Conservation (phyloP, 345 rosid species). For the Brassica incana region DNA sequence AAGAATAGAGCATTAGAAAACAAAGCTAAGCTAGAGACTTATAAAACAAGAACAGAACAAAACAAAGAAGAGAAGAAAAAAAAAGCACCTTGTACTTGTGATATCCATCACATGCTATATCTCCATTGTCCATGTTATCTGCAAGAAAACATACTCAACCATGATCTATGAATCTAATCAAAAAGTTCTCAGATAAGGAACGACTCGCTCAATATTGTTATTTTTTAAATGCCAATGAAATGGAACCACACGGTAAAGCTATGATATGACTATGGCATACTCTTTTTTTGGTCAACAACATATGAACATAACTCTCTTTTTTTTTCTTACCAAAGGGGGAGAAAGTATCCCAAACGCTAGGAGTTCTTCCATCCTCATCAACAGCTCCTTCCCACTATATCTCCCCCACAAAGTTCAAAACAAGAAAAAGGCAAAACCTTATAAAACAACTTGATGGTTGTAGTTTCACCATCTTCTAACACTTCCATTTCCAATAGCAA, state of each 20-base stretch:
- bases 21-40: background rate
- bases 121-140: conserved; percentile 46
- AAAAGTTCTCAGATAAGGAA: background rate
- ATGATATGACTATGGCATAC: background rate
- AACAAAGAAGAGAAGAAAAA: background rate
- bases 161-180: background rate
- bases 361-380: conserved; percentile 55
- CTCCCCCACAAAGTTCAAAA: background rate
- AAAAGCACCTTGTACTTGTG: conserved; percentile 60
- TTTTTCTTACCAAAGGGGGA: conserved; percentile 42
- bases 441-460: background rate
- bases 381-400: conserved; percentile 50
- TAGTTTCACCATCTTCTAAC: background rate
- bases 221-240: background rate
- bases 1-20: background rate
- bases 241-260: background rate
- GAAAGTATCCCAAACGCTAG: conserved; percentile 63
- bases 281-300: background rate
- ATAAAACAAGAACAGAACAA: background rate
- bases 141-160: background rate
- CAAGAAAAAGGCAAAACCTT: background rate
- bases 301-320: background rate
- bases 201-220: background rate
- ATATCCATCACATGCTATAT: conserved; percentile 57
- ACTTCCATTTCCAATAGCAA: background rate